phyloP scores from a whole-genome alignment of 2,329 filamentous ascomycete species.

The Berkeleyomyces rouxiae region DNA sequence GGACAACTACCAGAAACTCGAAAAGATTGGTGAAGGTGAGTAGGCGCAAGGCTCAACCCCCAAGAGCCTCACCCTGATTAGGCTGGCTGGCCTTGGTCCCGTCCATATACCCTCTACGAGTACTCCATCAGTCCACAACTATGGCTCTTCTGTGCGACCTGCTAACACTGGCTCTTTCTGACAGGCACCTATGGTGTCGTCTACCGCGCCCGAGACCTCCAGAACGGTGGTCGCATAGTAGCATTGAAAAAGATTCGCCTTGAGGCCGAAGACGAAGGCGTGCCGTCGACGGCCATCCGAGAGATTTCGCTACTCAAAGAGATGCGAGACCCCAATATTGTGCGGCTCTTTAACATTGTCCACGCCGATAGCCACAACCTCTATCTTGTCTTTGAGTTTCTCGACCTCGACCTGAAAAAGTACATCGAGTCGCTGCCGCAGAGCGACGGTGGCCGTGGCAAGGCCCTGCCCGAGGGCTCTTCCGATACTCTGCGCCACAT shows the following conservation, averaged over 20 bases:
- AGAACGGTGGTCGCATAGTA: slow-evolving; percentile 67
- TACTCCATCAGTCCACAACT: neutral
- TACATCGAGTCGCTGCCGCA: slow-evolving; percentile 88
- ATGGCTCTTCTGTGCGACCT: neutral
- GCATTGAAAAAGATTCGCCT: slow-evolving; percentile 91
- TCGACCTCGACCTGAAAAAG: slow-evolving; percentile 84
- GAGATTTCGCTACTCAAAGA: slow-evolving; percentile 91
- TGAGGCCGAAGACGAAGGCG: slow-evolving; percentile 86
- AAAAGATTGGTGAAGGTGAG: slow-evolving; percentile 88
- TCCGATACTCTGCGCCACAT: slow-evolving; percentile 45
- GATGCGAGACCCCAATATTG: slow-evolving; percentile 83
- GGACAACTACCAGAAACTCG: slow-evolving; percentile 94
- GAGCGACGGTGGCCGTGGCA: slow-evolving; percentile 68
- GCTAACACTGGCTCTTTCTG: slow-evolving; percentile 5
- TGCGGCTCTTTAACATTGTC: slow-evolving; percentile 77
- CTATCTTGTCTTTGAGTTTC: slow-evolving; percentile 83
- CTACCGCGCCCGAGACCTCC: slow-evolving; percentile 81
- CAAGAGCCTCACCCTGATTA: neutral
- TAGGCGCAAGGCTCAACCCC: neutral
- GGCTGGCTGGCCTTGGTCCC: no score
- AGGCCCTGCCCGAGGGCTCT: slow-evolving; percentile 65
- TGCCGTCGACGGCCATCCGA: slow-evolving; percentile 81
- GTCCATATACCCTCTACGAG: neutral
- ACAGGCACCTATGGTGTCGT: slow-evolving; percentile 86
- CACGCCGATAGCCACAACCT: slow-evolving; percentile 90